Evolutionary conservation across 495 filamentous ascomycete species (phyloP), one percentile per base, ranked within the genome.

Genomic region (Lepraria neglecta): DNA sequence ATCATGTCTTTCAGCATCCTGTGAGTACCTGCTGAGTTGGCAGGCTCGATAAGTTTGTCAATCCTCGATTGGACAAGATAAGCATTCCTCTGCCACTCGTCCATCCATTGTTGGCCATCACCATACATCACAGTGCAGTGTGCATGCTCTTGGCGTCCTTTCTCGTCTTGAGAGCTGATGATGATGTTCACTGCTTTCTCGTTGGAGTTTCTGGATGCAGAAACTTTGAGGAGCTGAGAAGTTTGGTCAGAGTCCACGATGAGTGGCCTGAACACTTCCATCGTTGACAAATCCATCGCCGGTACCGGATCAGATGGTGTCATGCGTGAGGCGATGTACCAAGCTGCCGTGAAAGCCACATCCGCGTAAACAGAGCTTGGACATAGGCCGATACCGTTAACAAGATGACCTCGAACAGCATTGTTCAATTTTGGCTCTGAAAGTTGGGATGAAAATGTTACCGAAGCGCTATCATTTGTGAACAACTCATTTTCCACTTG

Each of bases 21-120:
- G 30, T 61, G 48, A n/a, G 53, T 43, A 14, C 40, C 42, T 24
- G 38, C 27, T 44, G 48, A 33, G 28, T 43, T 55, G 40, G n/a
- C 40, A 17, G 48, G 40, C 6, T 46, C 17, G 10, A 31, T 27
- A 12, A 85, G 76, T 12, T 73, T 60, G 31, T 83, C 76, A 48
- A 87, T 77, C 40, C 83, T 77, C 6, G 73, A 73, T 60, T 78
- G 76, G 62, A 87, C 78, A 44, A 87, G 72, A 67, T 84, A 84
- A 21, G 71, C 68, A 35, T 70, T 73, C 24, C 78, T 78, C 58
- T 79, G 72, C 65, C 82, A 85, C 63, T 84, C 79, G 28, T 68
- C 64, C 28, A 78, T 72, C 77, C 80, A 86, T 46, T 76, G 70
- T 11, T 77, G 68, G 9, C 67, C 65, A 47, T 76, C 64, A 14